Evolutionary conservation across 192 early-diverging fungal species (phyloP).

Genomic region (Borealophlyctis nickersoniae): DNA sequence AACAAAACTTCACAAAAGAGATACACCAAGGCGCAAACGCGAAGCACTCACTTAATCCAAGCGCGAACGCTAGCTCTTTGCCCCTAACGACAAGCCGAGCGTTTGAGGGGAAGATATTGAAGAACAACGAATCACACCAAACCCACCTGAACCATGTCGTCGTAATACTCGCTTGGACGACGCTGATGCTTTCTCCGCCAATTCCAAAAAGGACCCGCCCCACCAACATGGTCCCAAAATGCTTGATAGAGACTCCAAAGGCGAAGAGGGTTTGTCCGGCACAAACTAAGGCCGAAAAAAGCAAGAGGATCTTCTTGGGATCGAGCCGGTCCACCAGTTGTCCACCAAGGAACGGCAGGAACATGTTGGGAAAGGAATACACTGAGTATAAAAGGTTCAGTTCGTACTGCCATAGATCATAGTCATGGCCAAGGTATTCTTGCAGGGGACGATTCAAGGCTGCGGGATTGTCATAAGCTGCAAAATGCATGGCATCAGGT

Average conservation of each 20-base stretch:
- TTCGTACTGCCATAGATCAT: slow-evolving; percentile 49
- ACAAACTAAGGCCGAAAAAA: slow-evolving; percentile 51
- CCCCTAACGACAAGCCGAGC: slow-evolving; percentile 35
- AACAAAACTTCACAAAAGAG: slow-evolving; percentile 19
- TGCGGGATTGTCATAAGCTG: slow-evolving; percentile 53
- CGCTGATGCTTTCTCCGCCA: slow-evolving; percentile 50
- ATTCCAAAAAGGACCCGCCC: slow-evolving; percentile 50
- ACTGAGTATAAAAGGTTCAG: slow-evolving; percentile 60
- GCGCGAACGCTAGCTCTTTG: slow-evolving; percentile 50
- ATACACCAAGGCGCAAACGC: neutral
- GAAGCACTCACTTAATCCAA: slow-evolving; percentile 43
- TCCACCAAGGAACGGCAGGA: slow-evolving; percentile 63
- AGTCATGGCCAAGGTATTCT: slow-evolving; percentile 42
- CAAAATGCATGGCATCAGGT: neutral
- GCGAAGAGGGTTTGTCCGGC: slow-evolving; percentile 63
- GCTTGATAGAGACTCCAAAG: slow-evolving; percentile 44
- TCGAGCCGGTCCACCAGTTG: slow-evolving; percentile 57
- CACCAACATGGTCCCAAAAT: slow-evolving; percentile 32
- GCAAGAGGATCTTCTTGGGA: slow-evolving; percentile 47
- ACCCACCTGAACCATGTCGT: slow-evolving; percentile 41
- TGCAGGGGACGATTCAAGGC: slow-evolving; percentile 53
- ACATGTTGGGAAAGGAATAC: slow-evolving; percentile 67
- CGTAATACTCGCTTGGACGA: slow-evolving; percentile 48
- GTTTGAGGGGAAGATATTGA: slow-evolving; percentile 1
- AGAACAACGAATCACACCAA: slow-evolving; percentile 5